Evolutionary conservation across 202 grass and related monocot genomes (phyloP).

Genomic region (Miscanthus sacchariflorus): DNA sequence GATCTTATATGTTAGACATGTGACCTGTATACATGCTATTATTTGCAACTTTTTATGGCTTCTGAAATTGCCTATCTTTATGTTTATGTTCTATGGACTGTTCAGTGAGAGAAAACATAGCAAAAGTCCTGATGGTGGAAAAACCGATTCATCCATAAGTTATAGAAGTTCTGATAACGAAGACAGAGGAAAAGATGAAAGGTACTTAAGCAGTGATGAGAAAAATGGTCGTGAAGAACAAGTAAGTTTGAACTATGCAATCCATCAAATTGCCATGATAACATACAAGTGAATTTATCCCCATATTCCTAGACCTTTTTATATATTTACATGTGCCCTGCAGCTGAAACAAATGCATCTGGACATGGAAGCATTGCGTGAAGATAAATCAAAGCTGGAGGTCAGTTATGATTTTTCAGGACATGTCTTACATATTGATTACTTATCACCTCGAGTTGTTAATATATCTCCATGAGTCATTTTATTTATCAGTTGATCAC

Average conservation of each 20-base stretch:
- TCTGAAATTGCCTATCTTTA: conserved; percentile 21
- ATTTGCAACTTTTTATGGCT: conserved; percentile 35
- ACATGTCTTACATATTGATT: not conserved
- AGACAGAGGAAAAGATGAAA: conserved; percentile 56
- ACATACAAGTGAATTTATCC: conserved; percentile 7
- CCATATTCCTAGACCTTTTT: conserved; percentile 38
- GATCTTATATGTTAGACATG: conserved; percentile 28
- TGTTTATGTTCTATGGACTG: conserved; percentile 30
- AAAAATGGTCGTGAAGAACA: conserved; percentile 63
- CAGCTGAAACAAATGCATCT: conserved; percentile 73
- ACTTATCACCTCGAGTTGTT: conserved; percentile 10
- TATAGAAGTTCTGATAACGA: conserved; percentile 60
- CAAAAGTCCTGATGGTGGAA: conserved; percentile 61
- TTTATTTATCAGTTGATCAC: not conserved
- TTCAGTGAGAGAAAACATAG: conserved; percentile 66
- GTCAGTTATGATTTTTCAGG: conserved; percentile 49
- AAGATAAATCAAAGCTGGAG: conserved; percentile 79
- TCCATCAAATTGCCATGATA: conserved; percentile 19
- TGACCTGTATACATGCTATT: conserved; percentile 2
- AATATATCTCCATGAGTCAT: conserved; percentile 7
- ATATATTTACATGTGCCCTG: conserved; percentile 25
- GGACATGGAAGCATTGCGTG: conserved; percentile 67
- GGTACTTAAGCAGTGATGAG: conserved; percentile 54
- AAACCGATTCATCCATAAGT: conserved; percentile 64
- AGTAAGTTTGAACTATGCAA: conserved; percentile 60